Base-by-base conservation (phyloP, 2,329 filamentous ascomycete genomes). In the Tolypocladium nubicola region DNA sequence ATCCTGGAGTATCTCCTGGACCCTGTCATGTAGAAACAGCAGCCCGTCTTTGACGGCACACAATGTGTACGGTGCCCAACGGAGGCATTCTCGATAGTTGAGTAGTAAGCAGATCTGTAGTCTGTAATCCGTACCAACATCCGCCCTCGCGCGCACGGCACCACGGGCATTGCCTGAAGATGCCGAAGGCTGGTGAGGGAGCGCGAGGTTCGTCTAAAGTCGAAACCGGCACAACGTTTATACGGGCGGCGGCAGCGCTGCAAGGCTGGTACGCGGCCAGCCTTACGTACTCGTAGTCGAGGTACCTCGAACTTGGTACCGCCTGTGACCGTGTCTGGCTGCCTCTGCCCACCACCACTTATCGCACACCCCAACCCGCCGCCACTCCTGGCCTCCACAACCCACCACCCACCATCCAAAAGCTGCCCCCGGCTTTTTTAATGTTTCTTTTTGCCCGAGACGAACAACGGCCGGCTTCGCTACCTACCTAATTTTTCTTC, bases 1-100 rank as follows among this genome's bases (percentile, higher is more conserved):
- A 75, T 85, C 41, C 63, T 86, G 38, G 75, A 78, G 56, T 80
- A 80, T 62, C 77, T 80, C 52, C 66, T 85, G 26, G 68, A 75
- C 13, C 77, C 79, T 21, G 76, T 76, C 5, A 60, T 84, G 21
- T 85, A 59, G 61, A 35, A 13, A 33, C 14, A 23, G n/a, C 41
- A 23, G 30, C 30, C 7, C 30, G 30, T 37, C 35, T 37, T 37
- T 37, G 35, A 37, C 4, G 35, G 35, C 11, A 37, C 35, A 10
- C 11, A 13, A 11, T 14, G 35, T 21, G 11, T 3, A 40, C 26
- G 19, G 35, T 38, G 19, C 4, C 30, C 23, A 26, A 21, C 13
- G 26, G 14, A n/a, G 26, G 23, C 50, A 33, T 53, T 38, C 33
- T 19, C 13, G 21, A 41, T n/a, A 41, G 41, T 45, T 14, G 6